Evolutionary conservation across 345 rosid genomes (phyloP), one percentile per base, ranked within the genome.

Genomic region (Balakata baccata): DNA sequence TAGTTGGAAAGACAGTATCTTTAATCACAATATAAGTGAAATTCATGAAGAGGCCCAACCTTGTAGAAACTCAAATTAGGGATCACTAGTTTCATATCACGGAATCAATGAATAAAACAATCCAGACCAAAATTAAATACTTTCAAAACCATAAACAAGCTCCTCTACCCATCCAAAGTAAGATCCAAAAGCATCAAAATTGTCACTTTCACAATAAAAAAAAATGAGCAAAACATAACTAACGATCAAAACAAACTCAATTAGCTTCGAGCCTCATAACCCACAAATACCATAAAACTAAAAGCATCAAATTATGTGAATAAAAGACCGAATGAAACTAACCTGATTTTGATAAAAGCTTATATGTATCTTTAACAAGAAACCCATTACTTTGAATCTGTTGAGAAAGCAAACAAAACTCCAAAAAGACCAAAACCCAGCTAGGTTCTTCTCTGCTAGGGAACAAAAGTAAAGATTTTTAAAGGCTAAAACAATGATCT

Each of bases 331-430:
- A 22, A 34, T 4, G 39, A 65, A 47, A 84, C 86, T 57, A 68
- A 86, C 89, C 89, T 81, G 79, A 59, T 73, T 39, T 38, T 72
- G 79, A 77, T 38, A 69, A 76, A 58, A 75, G 78, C 70, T 66
- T 71, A 61, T 72, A 49, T 72, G 79, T 68, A 77, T 70, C 86
- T 61, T 72, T 5, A 71, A 59, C 65, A 79, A 77, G 67, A 78
- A 74, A 81, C 70, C 79, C 84, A 75, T 75, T 54, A 73, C 76
- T 68, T 53, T 38, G 75, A 85, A 83, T 77, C 85, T 68, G 79
- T 56, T n/a, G 45, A 53, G 65, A 64, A 54, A 68, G 64, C 53
- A 57, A 52, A 75, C 70, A 73, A 68, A 68, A 20, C 69, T 57
- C 10, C 47, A 72, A 66, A 68, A 68, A 69, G 52, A 78, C 25